phyloP scores from a whole-genome alignment of 495 filamentous ascomycete species.

The Trichoderma virens region DNA sequence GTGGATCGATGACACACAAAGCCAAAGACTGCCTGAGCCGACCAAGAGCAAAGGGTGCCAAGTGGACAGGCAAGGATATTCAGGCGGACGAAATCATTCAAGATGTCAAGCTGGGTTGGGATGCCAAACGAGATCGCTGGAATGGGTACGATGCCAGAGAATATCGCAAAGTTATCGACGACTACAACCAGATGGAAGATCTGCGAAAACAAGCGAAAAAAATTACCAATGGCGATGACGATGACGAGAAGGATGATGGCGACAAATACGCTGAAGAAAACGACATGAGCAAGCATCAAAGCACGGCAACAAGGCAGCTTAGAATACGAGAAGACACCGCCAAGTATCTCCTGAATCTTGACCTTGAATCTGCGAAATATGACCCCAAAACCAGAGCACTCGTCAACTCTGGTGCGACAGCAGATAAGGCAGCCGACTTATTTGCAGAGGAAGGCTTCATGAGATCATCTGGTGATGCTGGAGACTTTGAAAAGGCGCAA shows the following conservation, averaged over 20 bases:
- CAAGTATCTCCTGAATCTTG: conserved; percentile 93
- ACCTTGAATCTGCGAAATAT: conserved; percentile 94
- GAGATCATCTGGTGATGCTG: conserved; percentile 83
- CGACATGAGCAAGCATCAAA: conserved; percentile 90
- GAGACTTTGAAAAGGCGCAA: conserved; percentile 86
- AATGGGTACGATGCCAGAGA: conserved; percentile 90
- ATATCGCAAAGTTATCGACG: conserved; percentile 75
- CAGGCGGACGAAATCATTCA: conserved; percentile 86
- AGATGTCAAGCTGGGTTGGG: conserved; percentile 82
- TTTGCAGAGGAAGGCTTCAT: conserved; percentile 95
- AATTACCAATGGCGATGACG: conserved; percentile 24
- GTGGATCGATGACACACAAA: conserved; percentile 93
- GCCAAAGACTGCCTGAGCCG: conserved; percentile 87
- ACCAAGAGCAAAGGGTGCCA: conserved; percentile 83
- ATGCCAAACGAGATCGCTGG: conserved; percentile 97
- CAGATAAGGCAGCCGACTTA: conserved; percentile 74
- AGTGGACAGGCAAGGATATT: conserved; percentile 89
- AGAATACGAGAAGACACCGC: conserved; percentile 93
- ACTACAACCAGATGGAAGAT: conserved; percentile 80
- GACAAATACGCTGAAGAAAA: conserved; percentile 89
- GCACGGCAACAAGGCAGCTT: conserved; percentile 81
- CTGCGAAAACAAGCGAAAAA: conserved; percentile 52
- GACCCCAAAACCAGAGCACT: conserved; percentile 95
- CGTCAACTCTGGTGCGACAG: conserved; percentile 78
- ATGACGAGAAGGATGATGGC: conserved; percentile 47